These are phyloP conservation scores for Spathaspora sp. DNA, from an alignment of 805 yeast species.

Conservation along the genomic window DNA sequence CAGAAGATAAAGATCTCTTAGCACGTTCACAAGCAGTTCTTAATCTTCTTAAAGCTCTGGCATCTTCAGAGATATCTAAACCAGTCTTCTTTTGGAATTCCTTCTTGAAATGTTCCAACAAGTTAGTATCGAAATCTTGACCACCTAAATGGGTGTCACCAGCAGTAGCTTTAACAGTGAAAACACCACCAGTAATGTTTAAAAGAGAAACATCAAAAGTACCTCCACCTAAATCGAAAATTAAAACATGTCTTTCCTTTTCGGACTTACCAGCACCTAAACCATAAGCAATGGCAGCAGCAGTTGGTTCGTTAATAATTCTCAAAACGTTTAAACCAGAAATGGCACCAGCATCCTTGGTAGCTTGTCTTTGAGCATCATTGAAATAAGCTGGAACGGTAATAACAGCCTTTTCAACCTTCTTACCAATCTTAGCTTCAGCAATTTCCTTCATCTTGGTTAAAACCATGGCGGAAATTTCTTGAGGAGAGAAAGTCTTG, in stretches of 20 bases:
- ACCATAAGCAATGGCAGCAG: conserved; percentile 97
- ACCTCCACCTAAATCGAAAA: conserved; percentile 97
- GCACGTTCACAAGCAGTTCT: conserved; percentile 53
- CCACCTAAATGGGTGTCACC: conserved; percentile 54
- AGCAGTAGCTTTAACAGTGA: conserved; percentile 90
- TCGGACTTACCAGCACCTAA: conserved; percentile 67
- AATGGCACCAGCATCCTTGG: conserved; percentile 51
- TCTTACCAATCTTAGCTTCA: conserved; percentile 81
- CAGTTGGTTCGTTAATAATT: conserved; percentile 62
- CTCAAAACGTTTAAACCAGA: conserved; percentile 48
- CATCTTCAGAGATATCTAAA: conserved; percentile 42
- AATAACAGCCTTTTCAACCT: conserved; percentile 54
- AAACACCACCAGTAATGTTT: conserved; percentile 92
- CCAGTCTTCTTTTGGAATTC: conserved; percentile 47
- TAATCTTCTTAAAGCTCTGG: conserved; percentile 50
- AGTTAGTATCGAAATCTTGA: conserved; percentile 51
- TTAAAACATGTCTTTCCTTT: conserved; percentile 67
- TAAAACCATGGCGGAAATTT: conserved; percentile 47
- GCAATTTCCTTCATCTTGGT: conserved; percentile 66
- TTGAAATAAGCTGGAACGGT: conserved; percentile 50
- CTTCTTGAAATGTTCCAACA: conserved; percentile 44
- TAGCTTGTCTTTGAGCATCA: conserved; percentile 50
- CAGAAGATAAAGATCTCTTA: conserved; percentile 48
- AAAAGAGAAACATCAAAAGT: conserved; percentile 93
- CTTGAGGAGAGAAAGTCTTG: conserved; percentile 47